Conservation (phyloP, 768 basidiomycete genomes). For the Brasilioporus rufonigricans region DNA sequence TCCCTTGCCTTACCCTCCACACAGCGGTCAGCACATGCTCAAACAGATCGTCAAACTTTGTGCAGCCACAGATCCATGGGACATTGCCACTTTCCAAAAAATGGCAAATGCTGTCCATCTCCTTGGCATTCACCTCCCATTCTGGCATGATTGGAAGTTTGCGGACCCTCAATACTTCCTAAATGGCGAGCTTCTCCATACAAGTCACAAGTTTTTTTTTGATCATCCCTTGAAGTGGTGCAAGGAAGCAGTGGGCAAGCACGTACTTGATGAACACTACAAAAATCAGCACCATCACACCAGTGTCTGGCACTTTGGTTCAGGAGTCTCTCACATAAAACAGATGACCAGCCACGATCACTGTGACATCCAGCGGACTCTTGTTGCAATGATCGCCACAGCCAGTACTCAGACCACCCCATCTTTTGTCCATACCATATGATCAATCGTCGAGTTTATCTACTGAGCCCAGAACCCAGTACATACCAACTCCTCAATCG, state of each 20-base stretch:
- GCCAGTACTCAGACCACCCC: neutral
- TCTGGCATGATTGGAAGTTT: slow-evolving; percentile 38
- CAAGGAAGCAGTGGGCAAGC: neutral
- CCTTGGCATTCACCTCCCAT: slow-evolving; percentile 23
- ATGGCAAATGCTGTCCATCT: slow-evolving; percentile 11
- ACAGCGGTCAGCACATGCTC: neutral
- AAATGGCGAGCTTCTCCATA: slow-evolving; percentile 27
- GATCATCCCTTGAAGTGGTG: slow-evolving; percentile 13
- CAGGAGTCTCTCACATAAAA: slow-evolving; percentile 38
- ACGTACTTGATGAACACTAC: neutral
- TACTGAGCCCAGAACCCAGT: slow-evolving; percentile 21
- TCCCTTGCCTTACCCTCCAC: neutral
- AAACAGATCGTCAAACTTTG: neutral
- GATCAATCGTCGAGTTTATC: slow-evolving; percentile 24
- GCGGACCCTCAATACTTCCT: slow-evolving; percentile 34
- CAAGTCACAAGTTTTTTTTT: slow-evolving; percentile 9
- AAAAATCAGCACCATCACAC: neutral
- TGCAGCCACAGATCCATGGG: slow-evolving; percentile 18
- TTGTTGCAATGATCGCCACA: slow-evolving; percentile 22
- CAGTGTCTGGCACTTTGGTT: slow-evolving; percentile 33
- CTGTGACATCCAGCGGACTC: slow-evolving; percentile 34
- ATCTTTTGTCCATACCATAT: slow-evolving; percentile 2
- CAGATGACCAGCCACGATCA: slow-evolving; percentile 43
- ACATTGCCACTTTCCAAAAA: no score
- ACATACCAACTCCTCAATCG: slow-evolving; percentile 11